These are phyloP conservation scores for Trametes cinnabarina DNA, from an alignment of 768 basidiomycete genomes.

Conservation along the genomic window DNA sequence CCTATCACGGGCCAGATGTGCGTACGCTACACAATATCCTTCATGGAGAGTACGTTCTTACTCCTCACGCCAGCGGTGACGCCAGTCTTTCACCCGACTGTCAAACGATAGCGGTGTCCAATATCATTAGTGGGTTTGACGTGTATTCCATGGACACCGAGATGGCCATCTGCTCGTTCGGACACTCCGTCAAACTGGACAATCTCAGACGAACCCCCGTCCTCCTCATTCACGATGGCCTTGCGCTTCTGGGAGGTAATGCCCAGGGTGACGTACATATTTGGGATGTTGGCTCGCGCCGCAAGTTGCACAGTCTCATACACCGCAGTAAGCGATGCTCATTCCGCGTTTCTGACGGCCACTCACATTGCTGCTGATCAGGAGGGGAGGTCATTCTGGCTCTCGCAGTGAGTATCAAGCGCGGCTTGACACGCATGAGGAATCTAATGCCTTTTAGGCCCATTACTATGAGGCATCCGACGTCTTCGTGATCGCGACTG, in stretches of 20 bases:
- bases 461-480: neutral
- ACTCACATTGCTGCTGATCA: neutral
- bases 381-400: neutral
- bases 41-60: neutral
- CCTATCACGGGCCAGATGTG: slow-evolving; percentile 2
- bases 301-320: slow-evolving; percentile 1
- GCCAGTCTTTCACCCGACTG: neutral
- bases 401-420: neutral
- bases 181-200: neutral
- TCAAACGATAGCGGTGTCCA: neutral
- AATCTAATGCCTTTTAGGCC: neutral
- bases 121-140: slow-evolving; percentile 8
- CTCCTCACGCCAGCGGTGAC: slow-evolving; percentile 2
- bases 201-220: neutral
- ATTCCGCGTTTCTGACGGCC: neutral
- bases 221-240: neutral
- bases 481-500: slow-evolving; percentile 2
- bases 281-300: slow-evolving; percentile 1
- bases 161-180: neutral
- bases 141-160: neutral
- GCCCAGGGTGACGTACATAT: neutral
- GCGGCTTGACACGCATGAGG: neutral
- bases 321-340: neutral
- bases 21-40: neutral
- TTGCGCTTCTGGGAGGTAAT: slow-evolving; percentile 1